Conservation (phyloP, 495 filamentous ascomycete genomes). For the Penicillium bialowiezense region DNA sequence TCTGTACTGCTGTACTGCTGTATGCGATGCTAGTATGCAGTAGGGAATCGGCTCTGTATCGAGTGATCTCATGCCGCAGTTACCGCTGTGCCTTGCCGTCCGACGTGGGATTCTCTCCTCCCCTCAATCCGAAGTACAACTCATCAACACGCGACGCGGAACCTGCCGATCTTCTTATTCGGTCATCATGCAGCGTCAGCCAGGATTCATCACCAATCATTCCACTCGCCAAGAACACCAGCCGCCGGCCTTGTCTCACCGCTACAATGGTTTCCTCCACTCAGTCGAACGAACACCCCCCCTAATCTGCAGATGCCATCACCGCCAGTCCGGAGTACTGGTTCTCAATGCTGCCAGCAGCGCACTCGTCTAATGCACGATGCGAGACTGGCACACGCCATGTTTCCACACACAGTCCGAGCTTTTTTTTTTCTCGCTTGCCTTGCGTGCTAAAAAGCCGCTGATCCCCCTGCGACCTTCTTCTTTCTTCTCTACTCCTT, state of each 20-base stretch:
- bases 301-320: constrained; percentile 25
- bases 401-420: constrained; percentile 22
- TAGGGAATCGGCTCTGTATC: too few relatives aligned
- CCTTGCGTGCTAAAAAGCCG: constrained; percentile 26
- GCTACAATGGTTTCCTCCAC: constrained; percentile 19
- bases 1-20: too few relatives aligned
- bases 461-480: constrained; percentile 20
- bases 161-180: constrained; percentile 25
- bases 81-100: constrained; percentile 5
- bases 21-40: too few relatives aligned
- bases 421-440: constrained; percentile 7
- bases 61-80: constrained; percentile 1
- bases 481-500: constrained; percentile 18
- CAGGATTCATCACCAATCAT: constrained; percentile 20
- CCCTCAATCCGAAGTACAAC: constrained; percentile 8
- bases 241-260: constrained; percentile 29
- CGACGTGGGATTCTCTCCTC: constrained; percentile 22
- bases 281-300: constrained; percentile 18
- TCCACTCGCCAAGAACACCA: constrained; percentile 17
- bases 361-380: constrained; percentile 27
- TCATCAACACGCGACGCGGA: constrained; percentile 11
- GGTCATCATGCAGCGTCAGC: constrained; percentile 30
- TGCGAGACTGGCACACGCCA: constrained; percentile 34
- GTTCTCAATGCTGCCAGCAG: constrained; percentile 26
- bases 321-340: constrained; percentile 27